A percentile compares a stretch with the other conserved stretches of the same genome.
phyloP scores from a whole-genome alignment of 164 flowering plant genomes.

The Sextonia rubra region DNA sequence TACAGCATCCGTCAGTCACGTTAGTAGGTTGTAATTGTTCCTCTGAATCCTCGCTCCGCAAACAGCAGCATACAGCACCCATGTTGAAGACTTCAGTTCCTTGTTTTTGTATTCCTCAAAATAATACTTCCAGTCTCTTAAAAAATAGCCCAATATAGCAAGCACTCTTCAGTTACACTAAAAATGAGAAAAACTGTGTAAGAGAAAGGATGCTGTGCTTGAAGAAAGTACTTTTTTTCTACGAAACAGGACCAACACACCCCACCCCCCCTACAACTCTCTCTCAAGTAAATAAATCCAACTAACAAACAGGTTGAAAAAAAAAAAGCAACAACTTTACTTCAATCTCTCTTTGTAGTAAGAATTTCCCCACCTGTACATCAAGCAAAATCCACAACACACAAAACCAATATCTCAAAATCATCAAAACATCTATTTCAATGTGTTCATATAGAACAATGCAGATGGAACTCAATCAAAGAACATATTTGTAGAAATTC shows the following conservation, averaged over 20 bases:
- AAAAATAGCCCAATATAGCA: not conserved
- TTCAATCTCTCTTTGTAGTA: not conserved
- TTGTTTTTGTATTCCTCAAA: not conserved
- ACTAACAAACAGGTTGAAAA: not conserved
- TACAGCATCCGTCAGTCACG: slow-evolving; percentile 58
- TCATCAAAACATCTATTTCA: not conserved
- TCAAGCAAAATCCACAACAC: not conserved
- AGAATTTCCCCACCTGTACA: not conserved
- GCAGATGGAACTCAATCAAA: not conserved
- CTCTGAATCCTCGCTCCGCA: slow-evolving; percentile 54
- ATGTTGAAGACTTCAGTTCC: slow-evolving; percentile 25
- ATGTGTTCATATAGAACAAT: too few relatives aligned
- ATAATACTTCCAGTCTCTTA: not conserved
- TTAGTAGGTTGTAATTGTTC: slow-evolving; percentile 59
- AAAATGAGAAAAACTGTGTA: not conserved
- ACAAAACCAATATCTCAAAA: not conserved
- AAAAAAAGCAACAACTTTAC: not conserved
- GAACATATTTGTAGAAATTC: not conserved
- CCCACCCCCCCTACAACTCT: not conserved
- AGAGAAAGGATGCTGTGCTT: not conserved
- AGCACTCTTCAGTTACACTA: not conserved
- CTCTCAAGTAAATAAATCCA: not conserved
- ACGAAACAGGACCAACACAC: not conserved
- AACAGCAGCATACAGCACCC: slow-evolving; percentile 88
- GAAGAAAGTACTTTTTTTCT: not conserved